A percentile compares a stretch with the other conserved stretches of the same genome.
These are phyloP conservation scores for Thelephora aurantiotincta DNA, from an alignment of 768 basidiomycete genomes.

Conservation along the genomic window DNA sequence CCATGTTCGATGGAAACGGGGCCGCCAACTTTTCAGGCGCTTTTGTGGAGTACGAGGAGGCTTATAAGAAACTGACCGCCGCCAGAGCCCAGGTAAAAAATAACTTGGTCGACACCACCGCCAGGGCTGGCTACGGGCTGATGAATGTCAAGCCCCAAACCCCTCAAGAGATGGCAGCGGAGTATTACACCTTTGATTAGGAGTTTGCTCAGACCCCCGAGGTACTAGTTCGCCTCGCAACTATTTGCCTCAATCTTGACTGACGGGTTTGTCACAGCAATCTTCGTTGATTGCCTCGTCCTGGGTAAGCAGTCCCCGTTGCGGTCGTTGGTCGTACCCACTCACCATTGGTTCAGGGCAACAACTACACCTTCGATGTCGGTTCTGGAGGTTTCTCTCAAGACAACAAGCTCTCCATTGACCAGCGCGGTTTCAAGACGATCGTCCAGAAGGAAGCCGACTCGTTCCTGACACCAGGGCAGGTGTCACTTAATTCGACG, in stretches of 20 bases:
- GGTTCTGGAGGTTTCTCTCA: constrained; percentile 44
- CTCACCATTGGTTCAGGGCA: constrained; percentile 24
- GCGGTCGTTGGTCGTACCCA: background rate
- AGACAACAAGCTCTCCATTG: constrained; percentile 35
- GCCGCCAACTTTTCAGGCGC: constrained; percentile 29
- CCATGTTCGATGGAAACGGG: constrained; percentile 36
- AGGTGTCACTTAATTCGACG: constrained; percentile 34
- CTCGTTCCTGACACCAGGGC: constrained; percentile 33
- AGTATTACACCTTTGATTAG: constrained; percentile 38
- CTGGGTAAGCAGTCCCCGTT: constrained; percentile 24
- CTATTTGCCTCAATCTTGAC: too few species aligned
- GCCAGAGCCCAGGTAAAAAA: constrained; percentile 27
- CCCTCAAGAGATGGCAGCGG: constrained; percentile 32
- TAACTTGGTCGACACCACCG: constrained; percentile 32
- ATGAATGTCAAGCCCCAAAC: constrained; percentile 28
- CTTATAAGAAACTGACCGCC: constrained; percentile 22
- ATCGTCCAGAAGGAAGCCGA: constrained; percentile 43
- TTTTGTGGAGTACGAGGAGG: constrained; percentile 23
- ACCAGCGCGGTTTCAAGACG: constrained; percentile 46
- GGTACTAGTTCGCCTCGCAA: too few species aligned
- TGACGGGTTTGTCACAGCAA: background rate
- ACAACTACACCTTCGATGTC: constrained; percentile 43
- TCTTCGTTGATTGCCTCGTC: constrained; percentile 31
- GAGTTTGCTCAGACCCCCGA: constrained; percentile 44
- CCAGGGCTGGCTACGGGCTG: constrained; percentile 34